Conservation (phyloP, 345 rosid species). For the Lumnitzera littorea region DNA sequence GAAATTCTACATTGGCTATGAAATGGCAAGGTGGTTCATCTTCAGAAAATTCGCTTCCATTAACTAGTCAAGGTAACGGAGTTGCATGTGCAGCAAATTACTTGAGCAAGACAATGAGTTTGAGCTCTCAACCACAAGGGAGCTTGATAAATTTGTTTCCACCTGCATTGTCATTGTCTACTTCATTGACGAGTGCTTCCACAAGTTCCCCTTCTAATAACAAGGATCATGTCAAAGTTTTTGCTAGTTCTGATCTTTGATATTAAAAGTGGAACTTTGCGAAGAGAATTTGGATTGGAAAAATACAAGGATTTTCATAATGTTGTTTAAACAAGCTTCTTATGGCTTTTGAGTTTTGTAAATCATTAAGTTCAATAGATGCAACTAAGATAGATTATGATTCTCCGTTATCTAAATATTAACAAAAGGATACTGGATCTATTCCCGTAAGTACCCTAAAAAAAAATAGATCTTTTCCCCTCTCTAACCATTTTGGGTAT, state of each 20-base stretch:
- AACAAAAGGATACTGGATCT: too few relatives aligned
- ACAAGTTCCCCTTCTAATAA: constrained; percentile 12
- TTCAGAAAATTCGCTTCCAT: too few relatives aligned
- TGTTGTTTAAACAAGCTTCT: neutral
- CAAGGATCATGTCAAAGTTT: constrained; percentile 5
- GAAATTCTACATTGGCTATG: constrained; percentile 10
- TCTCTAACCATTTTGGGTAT: too few relatives aligned
- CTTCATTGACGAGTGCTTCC: constrained; percentile 15
- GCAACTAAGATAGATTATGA: too few relatives aligned
- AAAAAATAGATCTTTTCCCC: too few relatives aligned
- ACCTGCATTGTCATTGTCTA: constrained; percentile 13
- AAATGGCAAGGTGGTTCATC: constrained; percentile 8
- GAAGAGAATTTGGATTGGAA: too few relatives aligned
- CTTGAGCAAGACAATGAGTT: constrained; percentile 9
- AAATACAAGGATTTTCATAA: neutral
- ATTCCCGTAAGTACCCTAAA: too few relatives aligned
- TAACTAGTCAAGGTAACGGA: neutral
- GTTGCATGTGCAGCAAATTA: constrained; percentile 14
- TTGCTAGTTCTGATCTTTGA: constrained; percentile 2
- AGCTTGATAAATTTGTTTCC: constrained; percentile 12
- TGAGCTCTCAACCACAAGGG: constrained; percentile 9
- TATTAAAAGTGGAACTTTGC: neutral
- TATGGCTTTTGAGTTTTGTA: too few relatives aligned
- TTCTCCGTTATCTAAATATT: too few relatives aligned
- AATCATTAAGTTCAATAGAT: too few relatives aligned